Conservation (phyloP, 495 filamentous ascomycete species). For the Xylaria telfairii region DNA sequence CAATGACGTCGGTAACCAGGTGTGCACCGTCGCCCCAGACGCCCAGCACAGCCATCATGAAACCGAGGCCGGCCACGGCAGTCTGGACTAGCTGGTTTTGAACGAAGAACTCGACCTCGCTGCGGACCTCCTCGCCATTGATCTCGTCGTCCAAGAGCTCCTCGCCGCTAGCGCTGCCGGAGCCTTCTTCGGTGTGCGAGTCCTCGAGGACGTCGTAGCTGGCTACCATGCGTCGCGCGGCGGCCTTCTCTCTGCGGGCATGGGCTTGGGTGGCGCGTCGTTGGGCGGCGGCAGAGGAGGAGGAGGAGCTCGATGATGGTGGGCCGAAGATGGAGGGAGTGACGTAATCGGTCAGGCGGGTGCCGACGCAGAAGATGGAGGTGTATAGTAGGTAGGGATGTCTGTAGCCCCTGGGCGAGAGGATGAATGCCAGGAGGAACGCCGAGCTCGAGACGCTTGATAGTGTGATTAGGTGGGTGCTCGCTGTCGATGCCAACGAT, state of each 20-base stretch:
- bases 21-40: slow-evolving; percentile 85
- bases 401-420: slow-evolving; percentile 71
- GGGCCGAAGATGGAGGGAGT: slow-evolving; percentile 57
- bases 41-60: slow-evolving; percentile 79
- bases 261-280: slow-evolving; percentile 32
- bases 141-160: slow-evolving; percentile 60
- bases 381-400: slow-evolving; percentile 91
- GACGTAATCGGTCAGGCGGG: slow-evolving; percentile 60
- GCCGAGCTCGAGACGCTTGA: slow-evolving; percentile 65
- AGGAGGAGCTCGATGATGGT: slow-evolving; percentile 29
- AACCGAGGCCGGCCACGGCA: slow-evolving; percentile 67
- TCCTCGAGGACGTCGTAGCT: slow-evolving; percentile 70
- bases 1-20: slow-evolving; percentile 17
- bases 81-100: slow-evolving; percentile 65
- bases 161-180: slow-evolving; percentile 50
- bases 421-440: slow-evolving; percentile 72
- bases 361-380: slow-evolving; percentile 61
- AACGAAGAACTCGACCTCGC: slow-evolving; percentile 70
- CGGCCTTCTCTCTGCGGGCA: slow-evolving; percentile 34
- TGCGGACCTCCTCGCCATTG: slow-evolving; percentile 83
- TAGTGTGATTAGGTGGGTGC: slow-evolving; percentile 65
- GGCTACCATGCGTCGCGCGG: slow-evolving; percentile 56
- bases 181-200: slow-evolving; percentile 50
- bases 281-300: slow-evolving; percentile 33
- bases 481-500: slow-evolving; percentile 64